Base-by-base conservation (phyloP, 306 rosid species). In the Cajanus cajan region DNA sequence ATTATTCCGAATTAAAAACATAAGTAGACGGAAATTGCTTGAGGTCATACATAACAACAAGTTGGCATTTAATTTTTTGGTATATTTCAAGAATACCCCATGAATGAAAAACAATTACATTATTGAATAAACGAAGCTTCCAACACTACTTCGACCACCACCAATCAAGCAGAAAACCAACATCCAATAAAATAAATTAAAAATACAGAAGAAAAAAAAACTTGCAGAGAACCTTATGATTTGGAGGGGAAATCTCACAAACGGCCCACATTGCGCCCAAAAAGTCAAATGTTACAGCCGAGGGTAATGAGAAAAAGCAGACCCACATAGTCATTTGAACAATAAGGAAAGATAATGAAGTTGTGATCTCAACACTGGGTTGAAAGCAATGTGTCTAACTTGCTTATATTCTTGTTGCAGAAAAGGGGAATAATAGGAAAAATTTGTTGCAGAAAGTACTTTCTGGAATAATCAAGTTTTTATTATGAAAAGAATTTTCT, bases 121-220 rank as follows among this genome's bases (percentile, higher is more conserved):
- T 51, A 45, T 65, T 52, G 36, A 3, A 65, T 75, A 75, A 33
- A 15, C 52, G 79, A 82, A 82, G 39, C 78, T 82, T 79, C 72
- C 82, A 12, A 34, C 25, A 41, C 22, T 13, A 58, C 24, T 43
- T 44, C 7, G 22, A 28, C 78, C 82, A 41, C 75, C 82, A 34
- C 75, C 62, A 79, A 86, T 79, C 80, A 86, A 47, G 85, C 80
- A 82, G 24, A 86, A 78, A 58, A 78, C 65, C 41, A 75, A 43
- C 84, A 79, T 37, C 61, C 36, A 44, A 65, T 57, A 67, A 28
- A 57, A 79, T 31, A 22, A 44, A 55, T 57, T 59, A 39, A 57
- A 79, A 18, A 37, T n/a, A n/a, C n/a, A n/a, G n/a, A 25, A 50
- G 45, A 24, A 4, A 36, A 7, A 3, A 3, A 14, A 82, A 74